These are phyloP conservation scores for Schwanniomyces polymorphus DNA, from an alignment of 805 yeast species.

Conservation along the genomic window DNA sequence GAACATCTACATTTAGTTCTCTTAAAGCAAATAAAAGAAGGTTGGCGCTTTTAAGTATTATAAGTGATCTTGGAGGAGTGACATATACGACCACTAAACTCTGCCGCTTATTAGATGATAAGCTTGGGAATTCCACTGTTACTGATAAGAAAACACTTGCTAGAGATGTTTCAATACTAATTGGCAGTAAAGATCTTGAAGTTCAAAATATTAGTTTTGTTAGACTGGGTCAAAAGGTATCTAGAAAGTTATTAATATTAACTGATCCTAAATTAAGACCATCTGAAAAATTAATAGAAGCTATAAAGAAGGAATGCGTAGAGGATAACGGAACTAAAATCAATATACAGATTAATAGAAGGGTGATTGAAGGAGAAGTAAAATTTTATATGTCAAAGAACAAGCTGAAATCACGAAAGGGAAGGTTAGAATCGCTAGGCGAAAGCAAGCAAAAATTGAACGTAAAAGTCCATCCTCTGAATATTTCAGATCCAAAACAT, in stretches of 20 bases:
- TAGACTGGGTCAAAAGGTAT: conserved; percentile 25
- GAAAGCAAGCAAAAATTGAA: not conserved
- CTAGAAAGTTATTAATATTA: conserved; percentile 32
- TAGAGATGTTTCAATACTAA: conserved; percentile 34
- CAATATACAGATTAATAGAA: conserved; percentile 11
- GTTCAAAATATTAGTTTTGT: conserved; percentile 21
- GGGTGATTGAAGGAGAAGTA: conserved; percentile 29
- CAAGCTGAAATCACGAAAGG: conserved; percentile 19
- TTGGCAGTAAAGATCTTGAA: conserved; percentile 19
- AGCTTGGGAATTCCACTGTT: conserved; percentile 22
- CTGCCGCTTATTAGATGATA: conserved; percentile 30
- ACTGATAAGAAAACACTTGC: conserved; percentile 42
- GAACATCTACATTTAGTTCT: conserved; percentile 11
- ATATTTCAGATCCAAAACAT: not conserved
- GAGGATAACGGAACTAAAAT: conserved; percentile 21
- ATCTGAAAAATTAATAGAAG: conserved; percentile 24
- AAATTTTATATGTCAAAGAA: conserved; percentile 13
- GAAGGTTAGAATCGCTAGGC: conserved; percentile 22
- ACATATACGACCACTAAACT: conserved; percentile 31
- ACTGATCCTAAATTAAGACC: conserved; percentile 28
- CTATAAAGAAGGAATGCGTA: conserved; percentile 22
- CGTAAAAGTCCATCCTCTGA: not conserved
- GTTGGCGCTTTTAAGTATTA: conserved; percentile 24
- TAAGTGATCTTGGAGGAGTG: conserved; percentile 39
- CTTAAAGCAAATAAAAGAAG: conserved; percentile 31